Base-by-base conservation (phyloP, 2,329 filamentous ascomycete species). In the Diaporthe citriasiana region DNA sequence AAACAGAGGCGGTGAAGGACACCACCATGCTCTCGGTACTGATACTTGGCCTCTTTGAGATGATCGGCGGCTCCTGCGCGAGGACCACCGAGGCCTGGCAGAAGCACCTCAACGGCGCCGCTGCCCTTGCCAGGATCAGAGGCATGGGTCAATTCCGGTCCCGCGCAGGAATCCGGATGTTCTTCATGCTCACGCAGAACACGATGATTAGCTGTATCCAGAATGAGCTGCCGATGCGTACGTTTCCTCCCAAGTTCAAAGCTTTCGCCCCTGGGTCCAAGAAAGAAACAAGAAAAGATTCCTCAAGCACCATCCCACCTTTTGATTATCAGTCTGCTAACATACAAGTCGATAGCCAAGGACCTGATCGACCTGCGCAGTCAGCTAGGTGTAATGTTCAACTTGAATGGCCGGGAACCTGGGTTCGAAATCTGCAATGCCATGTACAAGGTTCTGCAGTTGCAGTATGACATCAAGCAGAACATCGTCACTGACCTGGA, bases 21-120 rank as follows among this genome's bases (percentile, higher is more conserved):
- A 87, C 83, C 55, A 90, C 89, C 0, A 86, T 90, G 84, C 85
- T 87, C 42, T 85, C 83, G 0, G 85, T 90, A 22, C 82, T 90
- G 60, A 86, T 90, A 59, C 82, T 90, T 8, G 85, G 87, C 56
- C 86, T 88, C 6, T 90, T 87, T 76, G 88, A 90, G 79, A 83
- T 90, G 74, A 85, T 87, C 15, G 87, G 87, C 22, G 83, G 81
- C 27, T 84, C 82, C 9, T 30, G 71, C 1, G 80, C 83, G 10
- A 83, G 84, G 70, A 89, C 87, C 0, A 82, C 89, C 76, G 80
- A 83, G 70, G 87, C 87, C 15, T 90, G 88, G 85, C 85, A 87
- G 73, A 82, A 88, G 70, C 89, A 90, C 77, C 83, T 90, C 50
- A 86, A 86, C 63, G 88, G 88, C 13, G 88, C 89, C 2, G 85